Base-by-base conservation (phyloP, 2,329 filamentous ascomycete genomes). In the Talaromyces albobiverticillius region DNA sequence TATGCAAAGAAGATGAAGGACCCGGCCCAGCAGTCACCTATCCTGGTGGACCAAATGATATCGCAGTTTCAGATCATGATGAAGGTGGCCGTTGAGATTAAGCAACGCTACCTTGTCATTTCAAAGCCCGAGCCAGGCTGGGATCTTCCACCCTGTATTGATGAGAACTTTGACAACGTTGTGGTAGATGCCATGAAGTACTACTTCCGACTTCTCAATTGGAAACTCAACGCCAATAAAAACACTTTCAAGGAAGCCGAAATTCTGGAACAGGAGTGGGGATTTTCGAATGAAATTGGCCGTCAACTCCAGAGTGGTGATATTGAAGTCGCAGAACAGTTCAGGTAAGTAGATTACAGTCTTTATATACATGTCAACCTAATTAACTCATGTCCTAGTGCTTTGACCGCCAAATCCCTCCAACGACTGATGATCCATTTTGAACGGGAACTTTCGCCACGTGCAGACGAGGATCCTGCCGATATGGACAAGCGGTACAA, bases 201-300 rank as follows among this genome's bases (percentile, higher is more conserved):
- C 71, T 99, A 99, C 73, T 99, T 99, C 80, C 94, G 93, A 70
- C 92, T 99, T 82, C 79, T 99, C 42, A 96, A 97, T 68, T 97
- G 92, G 90, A 97, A 97, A 71, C 78, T 99, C 51, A 92, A 89
- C 63, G 90, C 91, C 53, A 97, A 97, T 77, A 97, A 96, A 71
- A 99, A 97, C 74, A 96, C 92, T 0, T 99, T 99, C 81, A 97
- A 97, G 68, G 94, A 99, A 71, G 94, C 94, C 6, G 94, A 99
- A 77, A 88, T 99, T 60, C 76, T 99, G 46, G 95, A 96, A 68
- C 91, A 96, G 65, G 94, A 99, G 72, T 99, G 94, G 94, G 90
- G 91, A 54, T 97, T 97, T 66, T 95, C 89, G 51, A 97, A 97
- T 65, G 86, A 92, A 63, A 90, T 99, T 54, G 94, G 93, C 23